Conservation (phyloP, 257 asterid genomes). For the Plantago elongata region DNA sequence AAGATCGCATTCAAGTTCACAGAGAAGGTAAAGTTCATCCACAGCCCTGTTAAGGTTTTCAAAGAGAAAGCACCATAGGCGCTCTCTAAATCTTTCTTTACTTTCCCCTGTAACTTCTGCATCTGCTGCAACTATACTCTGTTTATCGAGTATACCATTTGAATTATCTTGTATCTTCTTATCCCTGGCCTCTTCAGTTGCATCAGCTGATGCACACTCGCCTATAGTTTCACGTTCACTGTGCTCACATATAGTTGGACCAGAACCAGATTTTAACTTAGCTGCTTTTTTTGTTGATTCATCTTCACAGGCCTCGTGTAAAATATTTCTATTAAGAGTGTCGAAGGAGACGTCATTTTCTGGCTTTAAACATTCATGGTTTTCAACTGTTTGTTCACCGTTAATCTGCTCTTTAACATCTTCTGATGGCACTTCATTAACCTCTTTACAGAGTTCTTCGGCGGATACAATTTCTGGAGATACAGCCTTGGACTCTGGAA, state of each 20-base stretch:
- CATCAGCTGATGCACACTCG: constrained; percentile 26
- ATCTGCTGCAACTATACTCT: constrained; percentile 32
- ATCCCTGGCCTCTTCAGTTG: constrained; percentile 32
- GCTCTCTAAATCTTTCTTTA: constrained; percentile 95
- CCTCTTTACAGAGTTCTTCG: constrained; percentile 32
- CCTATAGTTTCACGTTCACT: constrained; percentile 25
- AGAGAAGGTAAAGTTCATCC: constrained; percentile 95
- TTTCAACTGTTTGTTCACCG: constrained; percentile 36
- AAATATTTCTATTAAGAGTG: constrained; percentile 19
- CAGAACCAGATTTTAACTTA: constrained; percentile 14
- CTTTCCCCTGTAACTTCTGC: constrained; percentile 53
- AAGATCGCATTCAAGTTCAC: constrained; percentile 96
- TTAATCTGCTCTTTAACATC: constrained; percentile 48
- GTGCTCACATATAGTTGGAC: constrained; percentile 26
- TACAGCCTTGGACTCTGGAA: constrained; percentile 23
- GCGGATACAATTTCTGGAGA: constrained; percentile 23
- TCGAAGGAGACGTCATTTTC: constrained; percentile 21
- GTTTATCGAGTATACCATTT: constrained; percentile 35
- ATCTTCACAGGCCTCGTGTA: constrained; percentile 30
- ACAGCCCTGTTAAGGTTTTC: constrained; percentile 95
- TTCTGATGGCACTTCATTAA: constrained; percentile 42
- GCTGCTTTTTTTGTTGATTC: constrained; percentile 16
- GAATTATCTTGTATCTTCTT: constrained; percentile 26
- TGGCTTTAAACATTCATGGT: constrained; percentile 25
- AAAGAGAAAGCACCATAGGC: constrained; percentile 98